Evolutionary conservation across 257 asterid species (phyloP).

Genomic region (Handroanthus guayacan): DNA sequence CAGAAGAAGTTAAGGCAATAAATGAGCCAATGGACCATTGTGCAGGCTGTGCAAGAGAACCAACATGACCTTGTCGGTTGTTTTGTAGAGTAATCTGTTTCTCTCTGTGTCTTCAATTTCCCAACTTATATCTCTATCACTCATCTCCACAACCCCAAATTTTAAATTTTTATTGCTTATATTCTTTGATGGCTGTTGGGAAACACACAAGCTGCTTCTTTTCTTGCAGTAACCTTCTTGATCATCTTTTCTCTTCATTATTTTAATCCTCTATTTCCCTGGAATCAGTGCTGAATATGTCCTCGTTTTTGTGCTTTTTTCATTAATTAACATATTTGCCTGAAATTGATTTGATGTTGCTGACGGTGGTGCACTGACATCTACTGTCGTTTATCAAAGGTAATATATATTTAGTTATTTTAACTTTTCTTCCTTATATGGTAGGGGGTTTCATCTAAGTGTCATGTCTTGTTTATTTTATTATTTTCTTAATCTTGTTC

Average conservation of each 20-base stretch:
- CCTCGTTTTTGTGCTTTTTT: no score
- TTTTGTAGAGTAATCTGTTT: conserved; percentile 41
- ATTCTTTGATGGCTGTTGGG: conserved; percentile 49
- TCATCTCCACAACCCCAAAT: neutral
- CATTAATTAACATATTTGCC: neutral
- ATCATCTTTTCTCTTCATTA: neutral
- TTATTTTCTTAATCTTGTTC: no score
- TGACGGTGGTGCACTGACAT: conserved; percentile 11
- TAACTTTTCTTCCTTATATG: neutral
- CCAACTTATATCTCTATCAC: conserved; percentile 1
- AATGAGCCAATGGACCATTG: conserved; percentile 16
- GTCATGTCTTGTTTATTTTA: neutral
- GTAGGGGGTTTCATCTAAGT: neutral
- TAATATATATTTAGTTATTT: neutral
- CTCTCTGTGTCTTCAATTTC: conserved; percentile 3
- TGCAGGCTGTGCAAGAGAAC: conserved; percentile 32
- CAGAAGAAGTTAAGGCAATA: neutral
- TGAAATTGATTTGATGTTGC: neutral
- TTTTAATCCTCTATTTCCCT: conserved; percentile 30
- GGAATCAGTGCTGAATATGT: conserved; percentile 25
- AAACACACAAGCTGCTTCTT: conserved; percentile 39
- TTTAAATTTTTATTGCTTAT: conserved; percentile 16
- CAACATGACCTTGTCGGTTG: conserved; percentile 78
- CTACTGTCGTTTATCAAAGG: neutral
- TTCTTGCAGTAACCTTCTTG: neutral